A percentile compares a stretch with the other conserved stretches of the same genome.
Conservation (phyloP, 169 alveolate species). For the Plasmodium vinckei region DNA sequence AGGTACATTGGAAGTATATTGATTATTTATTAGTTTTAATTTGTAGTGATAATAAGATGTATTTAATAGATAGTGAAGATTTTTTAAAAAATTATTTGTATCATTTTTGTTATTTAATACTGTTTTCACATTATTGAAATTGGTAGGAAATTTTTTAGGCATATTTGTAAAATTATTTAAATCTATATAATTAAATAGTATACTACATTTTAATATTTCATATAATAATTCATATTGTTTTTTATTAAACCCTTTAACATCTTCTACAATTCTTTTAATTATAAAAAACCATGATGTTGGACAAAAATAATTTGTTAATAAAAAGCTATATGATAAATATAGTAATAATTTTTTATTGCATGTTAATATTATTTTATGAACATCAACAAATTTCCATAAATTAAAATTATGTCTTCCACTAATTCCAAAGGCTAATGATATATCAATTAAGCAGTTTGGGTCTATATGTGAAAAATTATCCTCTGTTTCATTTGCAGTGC, state of each 20-base stretch:
- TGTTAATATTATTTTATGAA: conserved; percentile 54
- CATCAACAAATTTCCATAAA: conserved; percentile 56
- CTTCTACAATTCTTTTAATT: conserved; percentile 73
- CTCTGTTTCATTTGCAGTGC: background rate
- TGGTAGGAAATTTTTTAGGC: background rate
- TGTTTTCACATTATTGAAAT: background rate
- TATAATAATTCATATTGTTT: conserved; percentile 66
- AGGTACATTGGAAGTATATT: conserved; percentile 54
- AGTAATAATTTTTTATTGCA: conserved; percentile 49
- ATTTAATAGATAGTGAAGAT: conserved; percentile 46
- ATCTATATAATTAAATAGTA: conserved; percentile 48
- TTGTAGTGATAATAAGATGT: conserved; percentile 68
- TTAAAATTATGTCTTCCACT: conserved; percentile 57
- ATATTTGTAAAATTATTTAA: conserved; percentile 51
- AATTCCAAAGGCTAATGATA: conserved; percentile 59
- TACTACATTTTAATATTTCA: conserved; percentile 68
- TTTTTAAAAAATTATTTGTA: conserved; percentile 41
- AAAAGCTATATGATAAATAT: conserved; percentile 71
- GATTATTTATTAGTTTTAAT: conserved; percentile 63
- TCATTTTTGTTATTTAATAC: conserved; percentile 8
- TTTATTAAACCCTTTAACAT: conserved; percentile 55
- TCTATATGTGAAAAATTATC: conserved; percentile 1
- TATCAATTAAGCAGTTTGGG: conserved; percentile 52
- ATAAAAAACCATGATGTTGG: conserved; percentile 63
- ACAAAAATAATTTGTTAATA: conserved; percentile 55